Evolutionary conservation across 2,329 filamentous ascomycete genomes (phyloP).

Genomic region (Neopestalotiopsis rosae): DNA sequence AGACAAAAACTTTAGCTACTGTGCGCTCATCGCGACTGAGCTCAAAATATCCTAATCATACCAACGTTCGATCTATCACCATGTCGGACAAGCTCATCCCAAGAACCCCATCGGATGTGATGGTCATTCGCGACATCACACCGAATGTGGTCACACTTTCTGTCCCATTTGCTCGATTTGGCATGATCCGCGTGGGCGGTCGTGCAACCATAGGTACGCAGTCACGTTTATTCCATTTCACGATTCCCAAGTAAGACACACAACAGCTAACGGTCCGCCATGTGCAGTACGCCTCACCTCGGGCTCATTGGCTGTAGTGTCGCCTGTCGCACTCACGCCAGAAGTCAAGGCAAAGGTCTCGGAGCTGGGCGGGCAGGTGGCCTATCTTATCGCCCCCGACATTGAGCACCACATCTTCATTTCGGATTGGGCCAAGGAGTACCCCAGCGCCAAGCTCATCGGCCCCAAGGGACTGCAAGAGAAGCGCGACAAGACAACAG

Average conservation of each 20-base stretch:
- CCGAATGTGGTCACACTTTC: constrained; percentile 80
- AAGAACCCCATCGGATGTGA: constrained; percentile 76
- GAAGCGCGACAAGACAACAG: constrained; percentile 69
- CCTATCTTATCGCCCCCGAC: constrained; percentile 87
- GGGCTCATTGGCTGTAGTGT: constrained; percentile 86
- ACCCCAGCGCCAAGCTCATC: constrained; percentile 78
- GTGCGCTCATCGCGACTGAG: background rate
- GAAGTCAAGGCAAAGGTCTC: constrained; percentile 69
- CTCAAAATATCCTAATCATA: background rate
- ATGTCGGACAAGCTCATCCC: constrained; percentile 73
- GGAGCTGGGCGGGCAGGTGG: constrained; percentile 71
- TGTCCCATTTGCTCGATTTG: constrained; percentile 83
- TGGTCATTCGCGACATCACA: constrained; percentile 87
- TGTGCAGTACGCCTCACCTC: constrained; percentile 74
- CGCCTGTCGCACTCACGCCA: constrained; percentile 83
- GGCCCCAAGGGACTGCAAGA: constrained; percentile 83
- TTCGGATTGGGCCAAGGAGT: constrained; percentile 81
- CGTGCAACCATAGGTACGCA: constrained; percentile 79
- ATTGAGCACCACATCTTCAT: constrained; percentile 96
- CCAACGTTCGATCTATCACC: constrained; percentile 22
- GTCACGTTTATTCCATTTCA: background rate
- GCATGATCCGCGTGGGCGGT: constrained; percentile 81
- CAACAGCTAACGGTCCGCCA: background rate
- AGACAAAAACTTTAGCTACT: background rate
- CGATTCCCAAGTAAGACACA: background rate